Evolutionary conservation across 2,329 filamentous ascomycete species (phyloP).

Genomic region (Penicillium freii): DNA sequence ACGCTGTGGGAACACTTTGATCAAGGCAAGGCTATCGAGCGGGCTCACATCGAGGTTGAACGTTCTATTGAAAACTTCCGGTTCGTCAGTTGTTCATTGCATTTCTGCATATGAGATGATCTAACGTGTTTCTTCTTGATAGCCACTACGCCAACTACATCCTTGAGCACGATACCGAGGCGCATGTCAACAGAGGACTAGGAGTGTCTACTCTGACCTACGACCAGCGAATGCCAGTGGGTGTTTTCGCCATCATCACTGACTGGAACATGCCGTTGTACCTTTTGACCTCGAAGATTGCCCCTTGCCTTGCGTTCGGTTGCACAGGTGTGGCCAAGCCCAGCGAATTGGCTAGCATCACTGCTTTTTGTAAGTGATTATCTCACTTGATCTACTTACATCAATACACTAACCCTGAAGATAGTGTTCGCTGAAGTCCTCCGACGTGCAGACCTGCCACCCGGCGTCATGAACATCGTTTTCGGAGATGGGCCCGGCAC

Average conservation of each 20-base stretch:
- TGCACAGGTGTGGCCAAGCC: background rate
- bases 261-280: background rate
- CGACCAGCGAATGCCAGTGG: background rate
- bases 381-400: too few species aligned
- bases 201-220: background rate
- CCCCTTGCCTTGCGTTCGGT: background rate
- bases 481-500: background rate
- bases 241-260: background rate
- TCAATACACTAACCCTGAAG: background rate
- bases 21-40: background rate
- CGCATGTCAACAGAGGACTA: background rate
- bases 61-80: background rate
- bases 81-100: background rate
- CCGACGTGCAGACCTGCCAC: background rate
- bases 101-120: background rate
- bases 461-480: background rate
- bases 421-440: background rate
- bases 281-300: background rate
- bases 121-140: background rate
- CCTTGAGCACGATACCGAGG: accelerated
- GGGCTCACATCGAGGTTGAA: background rate
- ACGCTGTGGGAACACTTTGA: background rate
- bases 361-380: background rate
- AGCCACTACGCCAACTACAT: background rate
- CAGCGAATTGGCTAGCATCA: background rate